phyloP scores from a whole-genome alignment of 176 grass and related monocot genomes.

The Carex littledalei region DNA sequence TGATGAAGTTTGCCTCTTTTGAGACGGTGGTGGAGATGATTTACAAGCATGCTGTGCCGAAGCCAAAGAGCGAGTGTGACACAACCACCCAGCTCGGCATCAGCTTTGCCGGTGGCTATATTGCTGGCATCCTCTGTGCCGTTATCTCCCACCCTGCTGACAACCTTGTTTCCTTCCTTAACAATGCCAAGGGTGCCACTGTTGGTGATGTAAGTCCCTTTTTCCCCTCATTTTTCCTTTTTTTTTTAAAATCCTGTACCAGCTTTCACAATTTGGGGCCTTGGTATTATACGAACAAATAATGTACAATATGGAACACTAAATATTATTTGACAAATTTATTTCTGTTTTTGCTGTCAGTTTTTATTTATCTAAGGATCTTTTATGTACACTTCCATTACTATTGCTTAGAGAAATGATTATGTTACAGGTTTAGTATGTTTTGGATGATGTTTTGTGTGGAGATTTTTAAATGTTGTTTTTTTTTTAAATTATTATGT shows the following conservation, averaged over 20 bases:
- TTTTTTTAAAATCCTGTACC: not conserved
- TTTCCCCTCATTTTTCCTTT: not conserved
- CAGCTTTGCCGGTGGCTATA: slow-evolving; percentile 71
- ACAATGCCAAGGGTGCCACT: slow-evolving; percentile 80
- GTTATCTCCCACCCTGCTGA: slow-evolving; percentile 72
- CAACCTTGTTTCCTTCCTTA: slow-evolving; percentile 80
- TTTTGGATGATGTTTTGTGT: too few species aligned
- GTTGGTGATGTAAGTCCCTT: slow-evolving; percentile 53
- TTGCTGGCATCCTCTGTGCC: slow-evolving; percentile 74
- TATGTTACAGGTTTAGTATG: too few species aligned
- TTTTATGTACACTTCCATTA: too few species aligned
- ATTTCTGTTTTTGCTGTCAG: too few species aligned
- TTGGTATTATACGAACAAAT: not conserved
- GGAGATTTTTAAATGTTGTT: too few species aligned
- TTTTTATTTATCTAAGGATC: too few species aligned
- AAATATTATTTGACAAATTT: too few species aligned
- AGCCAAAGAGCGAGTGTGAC: slow-evolving; percentile 57
- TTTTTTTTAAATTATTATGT: too few species aligned
- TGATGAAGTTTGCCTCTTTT: slow-evolving; percentile 88
- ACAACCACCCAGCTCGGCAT: slow-evolving; percentile 68
- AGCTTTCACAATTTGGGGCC: not conserved
- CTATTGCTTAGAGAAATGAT: too few species aligned
- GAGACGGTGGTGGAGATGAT: slow-evolving; percentile 73
- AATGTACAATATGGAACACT: too few species aligned
- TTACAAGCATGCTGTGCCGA: slow-evolving; percentile 71